A percentile compares a stretch with the other conserved stretches of the same genome.
These are phyloP conservation scores for Fonsecaea multimorphosa DNA, from an alignment of 2,329 filamentous ascomycete species.

Conservation along the genomic window DNA sequence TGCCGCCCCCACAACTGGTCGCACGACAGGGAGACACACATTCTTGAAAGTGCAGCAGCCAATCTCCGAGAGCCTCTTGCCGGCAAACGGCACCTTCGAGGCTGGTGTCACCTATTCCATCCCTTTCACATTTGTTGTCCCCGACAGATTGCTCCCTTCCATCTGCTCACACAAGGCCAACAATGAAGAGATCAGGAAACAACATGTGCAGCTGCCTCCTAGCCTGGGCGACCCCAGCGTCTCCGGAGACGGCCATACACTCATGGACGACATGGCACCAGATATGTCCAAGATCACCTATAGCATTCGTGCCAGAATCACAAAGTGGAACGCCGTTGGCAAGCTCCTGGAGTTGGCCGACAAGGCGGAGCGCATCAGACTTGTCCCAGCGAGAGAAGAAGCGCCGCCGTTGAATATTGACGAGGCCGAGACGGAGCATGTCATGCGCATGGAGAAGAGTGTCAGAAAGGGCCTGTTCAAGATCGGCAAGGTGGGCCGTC, in stretches of 20 bases:
- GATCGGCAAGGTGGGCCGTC: constrained; percentile 60
- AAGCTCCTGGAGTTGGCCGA: constrained; percentile 57
- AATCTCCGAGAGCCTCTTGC: constrained; percentile 59
- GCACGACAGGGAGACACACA: constrained; percentile 62
- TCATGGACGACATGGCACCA: constrained; percentile 67
- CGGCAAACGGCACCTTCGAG: constrained; percentile 60
- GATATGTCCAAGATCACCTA: constrained; percentile 68
- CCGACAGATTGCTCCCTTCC: constrained; percentile 64
- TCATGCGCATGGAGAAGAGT: constrained; percentile 63
- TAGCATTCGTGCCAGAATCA: constrained; percentile 57
- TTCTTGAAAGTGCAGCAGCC: constrained; percentile 69
- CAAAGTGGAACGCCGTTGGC: constrained; percentile 50
- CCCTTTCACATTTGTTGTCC: constrained; percentile 69
- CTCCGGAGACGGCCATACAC: constrained; percentile 55
- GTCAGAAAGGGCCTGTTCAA: constrained; percentile 67
- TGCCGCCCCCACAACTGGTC: constrained; percentile 59
- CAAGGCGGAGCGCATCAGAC: constrained; percentile 61
- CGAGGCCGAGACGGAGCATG: constrained; percentile 55
- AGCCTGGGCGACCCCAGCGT: constrained; percentile 65
- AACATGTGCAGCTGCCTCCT: constrained; percentile 66
- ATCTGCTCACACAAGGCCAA: constrained; percentile 62
- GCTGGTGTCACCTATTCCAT: constrained; percentile 64
- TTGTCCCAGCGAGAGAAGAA: constrained; percentile 65
- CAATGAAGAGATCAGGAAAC: constrained; percentile 59
- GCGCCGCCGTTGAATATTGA: constrained; percentile 63